Evolutionary conservation across 2,329 filamentous ascomycete genomes (phyloP).

Genomic region (Chaetomium sp.): DNA sequence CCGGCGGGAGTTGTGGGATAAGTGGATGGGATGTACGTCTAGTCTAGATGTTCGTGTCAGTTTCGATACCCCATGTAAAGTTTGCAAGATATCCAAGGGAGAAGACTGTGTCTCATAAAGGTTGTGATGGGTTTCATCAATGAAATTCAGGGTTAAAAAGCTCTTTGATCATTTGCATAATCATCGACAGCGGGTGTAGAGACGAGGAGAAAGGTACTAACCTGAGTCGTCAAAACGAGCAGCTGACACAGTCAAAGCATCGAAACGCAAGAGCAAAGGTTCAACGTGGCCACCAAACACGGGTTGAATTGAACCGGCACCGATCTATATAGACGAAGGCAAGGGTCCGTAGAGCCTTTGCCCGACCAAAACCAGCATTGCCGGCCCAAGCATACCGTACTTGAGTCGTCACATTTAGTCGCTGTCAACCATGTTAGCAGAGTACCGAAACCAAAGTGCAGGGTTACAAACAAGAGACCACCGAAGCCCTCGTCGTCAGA

Average conservation of each 20-base stretch:
- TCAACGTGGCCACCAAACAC: slow-evolving; percentile 35
- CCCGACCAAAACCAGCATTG: slow-evolving; percentile 48
- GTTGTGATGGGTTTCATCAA: slow-evolving; percentile 60
- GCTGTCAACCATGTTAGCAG: slow-evolving; percentile 49
- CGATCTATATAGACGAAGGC: slow-evolving; percentile 51
- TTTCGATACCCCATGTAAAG: slow-evolving; percentile 40
- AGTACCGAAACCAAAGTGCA: not conserved
- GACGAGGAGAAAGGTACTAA: slow-evolving; percentile 44
- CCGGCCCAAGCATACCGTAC: slow-evolving; percentile 46
- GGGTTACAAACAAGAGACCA: slow-evolving; percentile 68
- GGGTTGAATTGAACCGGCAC: slow-evolving; percentile 48
- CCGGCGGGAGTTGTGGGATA: slow-evolving; percentile 23
- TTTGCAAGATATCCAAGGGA: slow-evolving; percentile 30
- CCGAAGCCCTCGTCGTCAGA: slow-evolving; percentile 71
- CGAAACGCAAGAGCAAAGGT: not conserved
- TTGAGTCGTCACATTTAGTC: slow-evolving; percentile 53
- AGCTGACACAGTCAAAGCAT: slow-evolving; percentile 9
- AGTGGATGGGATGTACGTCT: slow-evolving; percentile 20
- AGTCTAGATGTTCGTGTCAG: slow-evolving; percentile 41
- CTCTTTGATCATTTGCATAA: slow-evolving; percentile 60
- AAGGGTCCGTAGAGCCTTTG: slow-evolving; percentile 47
- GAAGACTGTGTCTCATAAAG: slow-evolving; percentile 53
- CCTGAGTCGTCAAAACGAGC: slow-evolving; percentile 40
- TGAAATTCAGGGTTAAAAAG: slow-evolving; percentile 67
- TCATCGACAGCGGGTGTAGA: slow-evolving; percentile 49